phyloP scores from a whole-genome alignment of 2,329 filamentous ascomycete genomes.

The Scytalidium lignicola region DNA sequence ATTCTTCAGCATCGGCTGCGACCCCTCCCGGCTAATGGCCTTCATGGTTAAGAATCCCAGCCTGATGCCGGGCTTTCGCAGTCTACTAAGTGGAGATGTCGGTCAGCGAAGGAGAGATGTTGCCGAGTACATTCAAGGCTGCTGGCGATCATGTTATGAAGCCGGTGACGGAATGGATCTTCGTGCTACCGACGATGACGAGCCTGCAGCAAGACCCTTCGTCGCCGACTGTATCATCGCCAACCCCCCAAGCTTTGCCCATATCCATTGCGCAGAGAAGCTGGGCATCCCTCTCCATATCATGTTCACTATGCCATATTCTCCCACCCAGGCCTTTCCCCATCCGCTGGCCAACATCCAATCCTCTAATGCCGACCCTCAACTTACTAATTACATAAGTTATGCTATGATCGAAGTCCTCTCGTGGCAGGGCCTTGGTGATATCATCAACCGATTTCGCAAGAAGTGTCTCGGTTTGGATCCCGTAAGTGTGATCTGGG shows the following conservation, averaged over 20 bases:
- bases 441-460: conserved; percentile 81
- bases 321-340: conserved; percentile 60
- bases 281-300: conserved; percentile 68
- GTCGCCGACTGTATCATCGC: conserved; percentile 75
- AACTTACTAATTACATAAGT: conserved; percentile 58
- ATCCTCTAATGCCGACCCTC: conserved; percentile 53
- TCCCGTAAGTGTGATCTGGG: conserved; percentile 70
- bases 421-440: conserved; percentile 71
- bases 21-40: conserved; percentile 69
- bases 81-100: conserved; percentile 69
- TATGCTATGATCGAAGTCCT: conserved; percentile 64
- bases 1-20: conserved; percentile 67
- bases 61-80: conserved; percentile 72
- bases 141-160: conserved; percentile 79
- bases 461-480: conserved; percentile 68
- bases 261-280: conserved; percentile 67
- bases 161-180: conserved; percentile 53
- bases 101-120: conserved; percentile 67
- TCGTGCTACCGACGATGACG: conserved; percentile 4
- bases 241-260: conserved; percentile 68
- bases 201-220: conserved; percentile 48
- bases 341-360: conserved; percentile 63
- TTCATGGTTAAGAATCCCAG: conserved; percentile 87
- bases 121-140: conserved; percentile 68
- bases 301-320: conserved; percentile 71